Evolutionary conservation across 192 early-diverging fungal genomes (phyloP), one percentile per base, ranked within the genome.

Genomic region (Thamnidium elegans): DNA sequence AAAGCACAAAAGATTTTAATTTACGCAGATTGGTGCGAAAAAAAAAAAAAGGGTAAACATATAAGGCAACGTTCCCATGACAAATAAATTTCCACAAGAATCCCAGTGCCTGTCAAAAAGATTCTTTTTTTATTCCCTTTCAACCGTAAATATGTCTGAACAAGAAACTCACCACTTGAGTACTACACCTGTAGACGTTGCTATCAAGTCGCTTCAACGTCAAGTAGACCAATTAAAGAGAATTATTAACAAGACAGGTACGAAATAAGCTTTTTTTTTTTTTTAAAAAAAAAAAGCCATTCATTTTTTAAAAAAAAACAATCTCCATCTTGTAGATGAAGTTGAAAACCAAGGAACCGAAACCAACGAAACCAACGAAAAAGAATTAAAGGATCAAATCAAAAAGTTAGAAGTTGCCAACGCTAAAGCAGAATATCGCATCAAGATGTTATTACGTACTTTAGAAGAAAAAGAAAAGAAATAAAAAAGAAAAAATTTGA

Each of bases 371-470:
- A 21, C 3, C 1, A 42, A 58, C 31, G 55, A 36, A 34, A 3
- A 45, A 23, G 58, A 59, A 17, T 59, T 66, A 32, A 19, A 52
- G 43, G 31, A 58, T 43, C 43, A 63, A 39, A 17, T 69, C 1
- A 43, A 56, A 21, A 34, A 62, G 15, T 39, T 69, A 19, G 23
- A 56, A 56, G 30, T 4, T 4, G 46, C 45, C 14, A 63, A 63
- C 30, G 61, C 39, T 7, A 69, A 63, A 23, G 61, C 67, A 14
- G 59, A 69, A 31, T 69, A 69, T 21, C 67, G 67, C 23, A 69
- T 69, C 17, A 34, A 69, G 5, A 55, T 62, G 8, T 45, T 69
- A 20, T 55, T 62, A 36, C 51, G 60, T 55, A 60, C 67, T 13
- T 48, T 69, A 30, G 67, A 69, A 50, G 67, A 63, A 26, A 61